phyloP scores from a whole-genome alignment of 2,329 filamentous ascomycete species.

The Aspergillus hortae region DNA sequence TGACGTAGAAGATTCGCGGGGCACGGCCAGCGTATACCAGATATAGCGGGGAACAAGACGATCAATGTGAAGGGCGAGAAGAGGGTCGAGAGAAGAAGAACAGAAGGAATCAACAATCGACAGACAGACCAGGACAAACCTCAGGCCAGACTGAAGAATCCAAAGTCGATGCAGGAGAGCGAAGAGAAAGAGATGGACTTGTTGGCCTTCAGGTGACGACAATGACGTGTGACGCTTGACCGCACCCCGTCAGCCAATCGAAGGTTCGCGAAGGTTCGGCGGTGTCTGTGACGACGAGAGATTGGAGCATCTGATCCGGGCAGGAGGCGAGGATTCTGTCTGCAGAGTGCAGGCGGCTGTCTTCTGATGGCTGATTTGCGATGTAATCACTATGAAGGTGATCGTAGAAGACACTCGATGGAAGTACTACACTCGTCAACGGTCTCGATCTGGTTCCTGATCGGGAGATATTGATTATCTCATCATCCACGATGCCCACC shows the following conservation, averaged over 20 bases:
- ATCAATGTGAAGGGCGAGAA: background rate
- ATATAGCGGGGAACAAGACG: background rate
- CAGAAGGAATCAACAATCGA: background rate
- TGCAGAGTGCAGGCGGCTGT: no score
- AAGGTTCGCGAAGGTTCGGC: constrained; percentile 39
- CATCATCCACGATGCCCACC: background rate
- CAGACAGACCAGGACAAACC: constrained; percentile 2
- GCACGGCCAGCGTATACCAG: background rate
- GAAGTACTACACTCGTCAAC: no score
- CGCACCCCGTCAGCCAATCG: constrained; percentile 18
- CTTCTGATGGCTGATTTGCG: no score
- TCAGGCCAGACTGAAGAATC: background rate
- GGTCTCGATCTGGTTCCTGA: background rate
- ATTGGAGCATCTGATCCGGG: background rate
- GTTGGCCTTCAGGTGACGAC: constrained; percentile 8
- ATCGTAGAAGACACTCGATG: no score
- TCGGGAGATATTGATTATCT: background rate
- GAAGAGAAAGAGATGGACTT: constrained; percentile 6
- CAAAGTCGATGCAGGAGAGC: background rate
- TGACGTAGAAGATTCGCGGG: constrained; percentile 32
- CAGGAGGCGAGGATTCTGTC: background rate
- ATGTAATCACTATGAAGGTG: no score
- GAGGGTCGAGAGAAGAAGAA: background rate
- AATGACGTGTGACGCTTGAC: constrained; percentile 32
- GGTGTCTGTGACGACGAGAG: background rate